These are phyloP conservation scores for Hanseniaspora meyeri DNA, from an alignment of 805 yeast genomes.

Conservation along the genomic window DNA sequence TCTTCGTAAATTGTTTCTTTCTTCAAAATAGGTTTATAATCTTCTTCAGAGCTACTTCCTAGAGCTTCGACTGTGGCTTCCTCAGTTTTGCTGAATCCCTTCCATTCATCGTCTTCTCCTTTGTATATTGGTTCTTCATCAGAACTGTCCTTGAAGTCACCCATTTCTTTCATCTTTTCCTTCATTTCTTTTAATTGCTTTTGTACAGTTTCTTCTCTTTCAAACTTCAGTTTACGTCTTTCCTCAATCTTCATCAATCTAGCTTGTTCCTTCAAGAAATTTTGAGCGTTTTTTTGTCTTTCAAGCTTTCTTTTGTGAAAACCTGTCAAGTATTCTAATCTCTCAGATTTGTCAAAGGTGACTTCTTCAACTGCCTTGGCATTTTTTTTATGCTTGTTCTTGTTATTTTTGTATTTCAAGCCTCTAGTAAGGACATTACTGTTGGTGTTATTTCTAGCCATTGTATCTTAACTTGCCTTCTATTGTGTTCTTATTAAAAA, in stretches of 20 bases:
- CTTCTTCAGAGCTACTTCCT: slow-evolving; percentile 13
- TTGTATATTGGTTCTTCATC: slow-evolving; percentile 18
- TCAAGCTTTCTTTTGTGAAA: slow-evolving; percentile 87
- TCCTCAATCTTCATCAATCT: slow-evolving; percentile 62
- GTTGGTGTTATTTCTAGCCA: slow-evolving; percentile 33
- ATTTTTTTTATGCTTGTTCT: slow-evolving; percentile 44
- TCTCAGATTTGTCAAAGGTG: slow-evolving; percentile 63
- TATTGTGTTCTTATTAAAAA: neutral
- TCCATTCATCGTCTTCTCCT: slow-evolving; percentile 19
- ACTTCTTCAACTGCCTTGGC: slow-evolving; percentile 56
- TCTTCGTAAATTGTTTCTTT: slow-evolving; percentile 27
- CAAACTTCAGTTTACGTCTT: slow-evolving; percentile 50
- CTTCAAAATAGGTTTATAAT: slow-evolving; percentile 26
- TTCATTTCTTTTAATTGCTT: slow-evolving; percentile 36
- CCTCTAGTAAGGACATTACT: slow-evolving; percentile 85
- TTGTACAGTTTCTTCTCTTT: slow-evolving; percentile 52
- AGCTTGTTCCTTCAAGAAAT: slow-evolving; percentile 63
- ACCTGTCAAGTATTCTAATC: slow-evolving; percentile 81
- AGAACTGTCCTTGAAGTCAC: slow-evolving; percentile 19
- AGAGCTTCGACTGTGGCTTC: slow-evolving; percentile 24
- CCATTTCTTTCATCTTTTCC: slow-evolving; percentile 24
- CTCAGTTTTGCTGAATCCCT: slow-evolving; percentile 21
- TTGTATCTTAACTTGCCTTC: slow-evolving; percentile 1
- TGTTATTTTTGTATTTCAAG: slow-evolving; percentile 59
- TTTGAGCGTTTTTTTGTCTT: slow-evolving; percentile 77